Conservation (phyloP, 2,329 filamentous ascomycete species). For the Colletotrichum plurivorum region DNA sequence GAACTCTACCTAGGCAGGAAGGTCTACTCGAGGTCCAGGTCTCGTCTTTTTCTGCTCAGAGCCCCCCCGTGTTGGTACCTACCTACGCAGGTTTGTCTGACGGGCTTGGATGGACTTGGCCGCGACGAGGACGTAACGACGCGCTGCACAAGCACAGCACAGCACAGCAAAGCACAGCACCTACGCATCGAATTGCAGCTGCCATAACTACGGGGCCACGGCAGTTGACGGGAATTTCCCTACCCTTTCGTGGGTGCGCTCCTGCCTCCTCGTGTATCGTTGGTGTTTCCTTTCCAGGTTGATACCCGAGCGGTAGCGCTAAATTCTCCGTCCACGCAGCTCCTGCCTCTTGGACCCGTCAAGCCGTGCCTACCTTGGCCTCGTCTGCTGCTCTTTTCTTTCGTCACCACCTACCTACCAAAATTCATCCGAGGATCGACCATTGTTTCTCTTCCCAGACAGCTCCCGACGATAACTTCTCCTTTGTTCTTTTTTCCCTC, state of each 20-base stretch:
- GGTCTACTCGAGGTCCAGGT: slow-evolving; percentile 3
- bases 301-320: slow-evolving; percentile 26
- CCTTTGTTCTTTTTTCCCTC: neutral
- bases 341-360: slow-evolving; percentile 14
- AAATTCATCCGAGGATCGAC: neutral
- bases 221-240: neutral
- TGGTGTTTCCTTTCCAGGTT: slow-evolving; percentile 9
- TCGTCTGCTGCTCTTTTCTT: slow-evolving; percentile 1
- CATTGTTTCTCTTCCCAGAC: too few relatives aligned
- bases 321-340: slow-evolving; percentile 8
- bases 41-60: neutral
- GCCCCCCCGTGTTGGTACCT: too few relatives aligned
- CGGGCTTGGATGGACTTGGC: neutral
- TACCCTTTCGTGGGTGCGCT: neutral
- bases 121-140: neutral
- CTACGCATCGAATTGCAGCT: slow-evolving; percentile 20
- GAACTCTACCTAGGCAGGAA: neutral
- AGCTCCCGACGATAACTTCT: slow-evolving; percentile 6
- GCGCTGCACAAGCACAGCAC: neutral
- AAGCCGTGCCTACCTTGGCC: slow-evolving; percentile 9
- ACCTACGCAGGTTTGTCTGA: slow-evolving; percentile 7
- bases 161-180: too few relatives aligned
- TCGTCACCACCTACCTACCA: neutral
- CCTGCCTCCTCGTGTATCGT: slow-evolving; percentile 3
- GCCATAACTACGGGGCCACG: slow-evolving; percentile 21